A percentile compares a stretch with the other conserved stretches of the same genome.
phyloP scores from a whole-genome alignment of 768 basidiomycete genomes.

The Suillus luteus region DNA sequence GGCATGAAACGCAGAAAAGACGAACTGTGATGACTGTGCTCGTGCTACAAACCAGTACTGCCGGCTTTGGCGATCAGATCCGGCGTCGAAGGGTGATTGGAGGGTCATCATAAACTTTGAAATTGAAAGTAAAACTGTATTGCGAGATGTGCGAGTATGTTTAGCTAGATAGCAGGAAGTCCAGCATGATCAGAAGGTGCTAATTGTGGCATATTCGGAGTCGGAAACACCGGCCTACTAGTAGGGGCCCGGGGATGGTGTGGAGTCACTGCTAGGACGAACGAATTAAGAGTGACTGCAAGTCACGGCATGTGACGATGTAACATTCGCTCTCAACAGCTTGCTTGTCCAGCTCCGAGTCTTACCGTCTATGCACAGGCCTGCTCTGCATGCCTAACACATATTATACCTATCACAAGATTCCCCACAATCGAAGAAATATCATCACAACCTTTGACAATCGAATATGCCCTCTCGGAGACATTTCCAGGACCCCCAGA shows the following conservation, averaged over 20 bases:
- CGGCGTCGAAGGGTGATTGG: neutral
- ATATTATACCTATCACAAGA: neutral
- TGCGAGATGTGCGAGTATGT: neutral
- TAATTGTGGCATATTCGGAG: no score
- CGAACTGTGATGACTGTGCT: neutral
- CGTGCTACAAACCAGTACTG: neutral
- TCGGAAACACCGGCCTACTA: no score
- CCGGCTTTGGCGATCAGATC: no score
- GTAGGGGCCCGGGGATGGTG: no score
- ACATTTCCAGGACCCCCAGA: neutral
- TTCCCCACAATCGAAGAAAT: neutral
- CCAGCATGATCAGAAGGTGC: neutral
- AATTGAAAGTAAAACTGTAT: neutral
- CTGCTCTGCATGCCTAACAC: neutral
- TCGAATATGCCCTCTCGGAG: neutral
- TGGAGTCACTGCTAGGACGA: no score
- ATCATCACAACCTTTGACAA: neutral
- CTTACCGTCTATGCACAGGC: neutral
- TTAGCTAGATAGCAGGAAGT: neutral
- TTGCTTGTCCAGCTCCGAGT: no score
- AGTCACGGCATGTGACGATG: no score
- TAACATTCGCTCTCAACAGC: no score
- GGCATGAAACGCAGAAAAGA: neutral
- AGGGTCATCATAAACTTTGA: neutral
- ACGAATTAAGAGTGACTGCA: no score